Percentiles rank a stretch among this genome's conserved stretches.
Conservation (phyloP, 176 grass and related monocot genomes). For the Ananas comosus region DNA sequence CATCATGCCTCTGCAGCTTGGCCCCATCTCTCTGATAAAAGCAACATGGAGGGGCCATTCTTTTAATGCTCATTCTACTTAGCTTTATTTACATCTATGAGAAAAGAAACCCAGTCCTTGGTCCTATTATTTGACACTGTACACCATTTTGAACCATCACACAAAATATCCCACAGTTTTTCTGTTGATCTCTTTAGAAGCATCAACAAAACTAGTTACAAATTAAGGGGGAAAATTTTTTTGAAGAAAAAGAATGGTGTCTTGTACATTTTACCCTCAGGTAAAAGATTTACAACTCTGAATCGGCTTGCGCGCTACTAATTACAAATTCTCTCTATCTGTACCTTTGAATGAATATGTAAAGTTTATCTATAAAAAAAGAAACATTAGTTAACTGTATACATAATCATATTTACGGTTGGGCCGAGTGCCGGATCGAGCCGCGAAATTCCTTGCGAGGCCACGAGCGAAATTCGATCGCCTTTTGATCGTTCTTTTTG, state of each 20-base stretch:
- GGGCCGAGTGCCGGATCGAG: neutral
- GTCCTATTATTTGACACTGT: no score
- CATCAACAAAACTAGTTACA: neutral
- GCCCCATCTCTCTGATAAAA: neutral
- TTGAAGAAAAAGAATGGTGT: neutral
- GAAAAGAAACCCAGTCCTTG: no score
- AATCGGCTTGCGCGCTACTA: constrained; percentile 6
- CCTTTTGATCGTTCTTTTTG: neutral
- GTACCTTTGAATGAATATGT: neutral
- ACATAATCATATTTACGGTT: constrained; percentile 7
- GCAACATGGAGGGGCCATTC: neutral
- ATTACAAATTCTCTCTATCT: constrained; percentile 13
- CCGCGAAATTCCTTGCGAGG: neutral
- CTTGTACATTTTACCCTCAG: neutral
- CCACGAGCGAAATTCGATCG: neutral
- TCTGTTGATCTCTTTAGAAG: no score
- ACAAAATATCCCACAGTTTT: no score
- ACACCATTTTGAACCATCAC: no score
- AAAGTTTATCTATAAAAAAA: neutral
- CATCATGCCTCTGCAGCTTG: neutral
- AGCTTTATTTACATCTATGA: no score
- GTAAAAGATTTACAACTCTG: constrained; percentile 16
- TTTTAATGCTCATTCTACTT: no score
- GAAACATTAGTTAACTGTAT: constrained; percentile 17
- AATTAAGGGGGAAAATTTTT: neutral